Conservation (phyloP, 345 rosid genomes). For the Dimocarpus longan region DNA sequence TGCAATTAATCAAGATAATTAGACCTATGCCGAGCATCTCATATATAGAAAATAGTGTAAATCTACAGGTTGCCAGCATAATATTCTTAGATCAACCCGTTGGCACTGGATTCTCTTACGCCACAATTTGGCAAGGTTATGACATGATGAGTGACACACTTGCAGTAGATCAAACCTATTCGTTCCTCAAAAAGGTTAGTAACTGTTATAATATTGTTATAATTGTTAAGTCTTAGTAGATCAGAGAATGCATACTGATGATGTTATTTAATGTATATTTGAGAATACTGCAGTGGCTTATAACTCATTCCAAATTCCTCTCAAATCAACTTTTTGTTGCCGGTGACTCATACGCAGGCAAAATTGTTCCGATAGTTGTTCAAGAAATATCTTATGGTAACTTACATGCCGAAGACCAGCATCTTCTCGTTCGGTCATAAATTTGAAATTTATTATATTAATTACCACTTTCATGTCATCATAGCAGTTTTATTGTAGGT, state of each 20-base stretch:
- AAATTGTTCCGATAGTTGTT: constrained; percentile 18
- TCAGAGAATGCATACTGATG: too few relatives aligned
- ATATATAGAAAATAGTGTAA: too few relatives aligned
- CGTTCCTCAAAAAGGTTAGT: constrained; percentile 34
- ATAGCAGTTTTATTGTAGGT: constrained; percentile 21
- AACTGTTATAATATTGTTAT: background rate
- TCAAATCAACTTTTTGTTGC: constrained; percentile 14
- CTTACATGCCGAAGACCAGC: too few relatives aligned
- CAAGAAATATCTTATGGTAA: constrained; percentile 23
- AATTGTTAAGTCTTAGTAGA: too few relatives aligned
- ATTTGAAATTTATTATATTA: too few relatives aligned
- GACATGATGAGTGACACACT: constrained; percentile 18
- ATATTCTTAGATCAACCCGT: constrained; percentile 42
- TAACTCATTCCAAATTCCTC: constrained; percentile 9
- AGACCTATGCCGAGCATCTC: too few relatives aligned
- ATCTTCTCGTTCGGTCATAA: background rate
- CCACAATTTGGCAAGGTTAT: constrained; percentile 28
- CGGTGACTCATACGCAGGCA: constrained; percentile 22
- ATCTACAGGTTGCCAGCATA: constrained; percentile 35
- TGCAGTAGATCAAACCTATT: constrained; percentile 25
- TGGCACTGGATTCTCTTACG: constrained; percentile 42
- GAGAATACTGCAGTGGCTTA: constrained; percentile 19
- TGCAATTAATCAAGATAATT: too few relatives aligned
- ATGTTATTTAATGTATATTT: background rate
- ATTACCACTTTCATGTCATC: too few relatives aligned